Evolutionary conservation across 305 asterid genomes (phyloP).

Genomic region (Solanum hybrid): DNA sequence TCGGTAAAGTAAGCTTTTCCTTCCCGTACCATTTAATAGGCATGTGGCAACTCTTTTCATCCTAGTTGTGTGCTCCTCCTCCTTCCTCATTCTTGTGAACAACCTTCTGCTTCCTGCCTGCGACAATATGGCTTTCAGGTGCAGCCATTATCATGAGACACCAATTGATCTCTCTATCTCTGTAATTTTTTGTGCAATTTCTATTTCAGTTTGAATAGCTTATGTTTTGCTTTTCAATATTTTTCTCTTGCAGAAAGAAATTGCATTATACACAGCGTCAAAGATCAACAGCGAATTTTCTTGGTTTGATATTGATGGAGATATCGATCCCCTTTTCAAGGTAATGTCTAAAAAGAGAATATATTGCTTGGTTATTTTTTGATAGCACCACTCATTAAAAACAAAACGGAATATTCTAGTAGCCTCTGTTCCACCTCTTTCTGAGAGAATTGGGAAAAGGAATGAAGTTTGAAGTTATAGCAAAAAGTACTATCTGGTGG

Average conservation of each 20-base stretch:
- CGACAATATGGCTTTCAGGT: background rate
- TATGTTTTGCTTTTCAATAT: constrained; percentile 6
- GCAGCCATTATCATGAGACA: background rate
- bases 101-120: background rate
- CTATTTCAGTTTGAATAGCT: background rate
- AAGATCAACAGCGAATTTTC: constrained; percentile 89
- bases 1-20: background rate
- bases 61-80: background rate
- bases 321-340: constrained; percentile 97
- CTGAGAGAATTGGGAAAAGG: background rate
- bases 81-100: background rate
- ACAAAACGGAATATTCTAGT: background rate
- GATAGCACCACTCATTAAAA: background rate
- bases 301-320: constrained; percentile 98
- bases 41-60: background rate
- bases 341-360: constrained; percentile 26
- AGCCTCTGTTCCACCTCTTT: background rate
- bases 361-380: background rate
- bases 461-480: background rate
- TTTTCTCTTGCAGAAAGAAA: constrained; percentile 83
- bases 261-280: constrained; percentile 90
- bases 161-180: background rate
- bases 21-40: background rate
- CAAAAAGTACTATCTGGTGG: background rate
- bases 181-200: background rate